A percentile compares a stretch with the other conserved stretches of the same genome.
Evolutionary conservation across 805 yeast species (phyloP).

Genomic region (Tanozyma kutaoensis): DNA sequence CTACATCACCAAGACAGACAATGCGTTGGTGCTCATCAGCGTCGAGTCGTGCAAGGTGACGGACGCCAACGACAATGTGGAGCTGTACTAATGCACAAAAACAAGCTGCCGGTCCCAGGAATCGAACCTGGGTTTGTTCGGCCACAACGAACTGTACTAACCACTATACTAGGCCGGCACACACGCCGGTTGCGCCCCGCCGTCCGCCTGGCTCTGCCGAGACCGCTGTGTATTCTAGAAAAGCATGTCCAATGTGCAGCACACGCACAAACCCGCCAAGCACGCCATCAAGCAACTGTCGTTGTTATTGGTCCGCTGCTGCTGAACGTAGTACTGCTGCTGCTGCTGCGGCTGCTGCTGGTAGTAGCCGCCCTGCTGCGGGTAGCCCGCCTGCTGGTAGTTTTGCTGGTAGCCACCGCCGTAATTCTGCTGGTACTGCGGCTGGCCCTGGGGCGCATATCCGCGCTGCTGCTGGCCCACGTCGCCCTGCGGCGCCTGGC

Average conservation of each 20-base stretch:
- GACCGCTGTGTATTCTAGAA: too few relatives aligned
- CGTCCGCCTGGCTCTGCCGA: too few relatives aligned
- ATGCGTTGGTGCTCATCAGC: conserved; percentile 52
- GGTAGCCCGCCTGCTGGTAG: conserved; percentile 9
- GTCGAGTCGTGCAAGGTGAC: conserved; percentile 65
- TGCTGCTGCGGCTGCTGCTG: conserved; percentile 21
- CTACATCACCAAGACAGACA: conserved; percentile 33
- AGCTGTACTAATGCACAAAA: conserved; percentile 11
- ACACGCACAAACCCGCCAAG: conserved; percentile 26
- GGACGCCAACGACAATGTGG: conserved; percentile 56
- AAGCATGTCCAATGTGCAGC: conserved; percentile 19
- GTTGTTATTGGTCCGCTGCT: conserved; percentile 14
- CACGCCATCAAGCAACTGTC: conserved; percentile 24
- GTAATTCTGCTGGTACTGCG: conserved; percentile 4
- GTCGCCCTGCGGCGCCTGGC: conserved; percentile 6
- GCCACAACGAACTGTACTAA: conserved; percentile 65
- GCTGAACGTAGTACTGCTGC: conserved; percentile 32
- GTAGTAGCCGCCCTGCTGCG: conserved; percentile 16
- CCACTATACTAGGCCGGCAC: conserved; percentile 51
- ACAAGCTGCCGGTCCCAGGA: conserved; percentile 66
- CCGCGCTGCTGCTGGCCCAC: conserved; percentile 4
- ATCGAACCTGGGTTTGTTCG: conserved; percentile 65
- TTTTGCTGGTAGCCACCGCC: conserved; percentile 7
- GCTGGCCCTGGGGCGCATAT: conserved; percentile 4
- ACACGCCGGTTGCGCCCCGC: too few relatives aligned